A percentile compares a stretch with the other conserved stretches of the same genome.
Evolutionary conservation across 352 stramenopile species (phyloP).

Genomic region (Globisporangium ultimum): DNA sequence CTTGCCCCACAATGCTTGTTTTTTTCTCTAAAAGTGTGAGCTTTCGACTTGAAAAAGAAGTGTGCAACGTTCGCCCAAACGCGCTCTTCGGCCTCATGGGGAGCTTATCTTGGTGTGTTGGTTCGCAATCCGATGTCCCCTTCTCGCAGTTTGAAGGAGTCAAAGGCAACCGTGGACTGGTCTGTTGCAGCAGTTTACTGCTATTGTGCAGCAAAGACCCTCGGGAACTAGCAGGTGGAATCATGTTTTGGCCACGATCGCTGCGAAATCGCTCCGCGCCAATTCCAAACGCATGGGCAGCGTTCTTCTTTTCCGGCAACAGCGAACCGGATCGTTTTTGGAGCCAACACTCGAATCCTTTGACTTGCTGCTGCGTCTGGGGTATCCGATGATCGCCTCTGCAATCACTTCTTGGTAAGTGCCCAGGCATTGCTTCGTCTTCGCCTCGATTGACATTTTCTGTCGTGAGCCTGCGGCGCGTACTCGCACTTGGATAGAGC

Average conservation of each 20-base stretch:
- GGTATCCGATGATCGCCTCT: no score
- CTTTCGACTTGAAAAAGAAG: slow-evolving; percentile 11
- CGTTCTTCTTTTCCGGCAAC: neutral
- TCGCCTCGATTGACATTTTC: neutral
- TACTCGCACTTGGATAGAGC: neutral
- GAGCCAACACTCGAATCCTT: slow-evolving; percentile 40
- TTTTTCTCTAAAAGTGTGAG: neutral
- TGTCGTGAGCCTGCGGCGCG: neutral
- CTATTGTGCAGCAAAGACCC: neutral
- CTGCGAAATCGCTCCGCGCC: slow-evolving; percentile 7
- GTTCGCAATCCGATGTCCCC: no score
- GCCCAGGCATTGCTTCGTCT: no score
- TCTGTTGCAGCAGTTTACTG: neutral
- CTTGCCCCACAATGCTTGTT: neutral
- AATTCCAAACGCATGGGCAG: slow-evolving; percentile 6
- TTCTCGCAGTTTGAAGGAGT: neutral
- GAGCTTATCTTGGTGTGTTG: neutral
- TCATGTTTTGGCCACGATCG: no score
- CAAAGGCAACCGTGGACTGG: neutral
- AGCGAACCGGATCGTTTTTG: slow-evolving; percentile 19
- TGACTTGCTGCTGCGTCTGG: slow-evolving; percentile 15
- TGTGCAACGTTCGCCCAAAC: slow-evolving; percentile 17
- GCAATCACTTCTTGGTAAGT: no score
- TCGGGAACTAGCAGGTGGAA: neutral
- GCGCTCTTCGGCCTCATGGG: slow-evolving; percentile 23